Evolutionary conservation across 164 flowering plant species (phyloP), one percentile per base, ranked within the genome.

Genomic region (Paratinospora sagittata): DNA sequence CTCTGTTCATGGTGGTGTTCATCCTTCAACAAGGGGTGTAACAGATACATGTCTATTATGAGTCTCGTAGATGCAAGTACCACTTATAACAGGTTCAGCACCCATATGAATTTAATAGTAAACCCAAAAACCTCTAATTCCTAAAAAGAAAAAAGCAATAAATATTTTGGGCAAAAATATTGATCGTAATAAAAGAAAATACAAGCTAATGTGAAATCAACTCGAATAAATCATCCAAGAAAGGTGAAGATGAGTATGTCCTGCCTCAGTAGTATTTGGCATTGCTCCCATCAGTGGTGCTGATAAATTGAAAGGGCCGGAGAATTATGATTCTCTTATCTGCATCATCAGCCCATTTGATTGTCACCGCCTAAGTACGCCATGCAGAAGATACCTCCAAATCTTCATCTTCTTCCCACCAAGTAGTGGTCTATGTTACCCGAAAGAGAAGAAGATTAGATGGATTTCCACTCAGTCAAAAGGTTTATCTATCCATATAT

Each of bases 351-450:
- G 4, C 11, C 52, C 45, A 16, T 5, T 23, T 21, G 12, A 57
- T 21, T 24, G 33, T 27, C 47, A 34, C 37, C n/a, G 63, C 24
- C 87, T 82, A 94, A 79, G 79, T 89, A 66, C 98, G 90, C 98
- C 98, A 94, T 60, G 82, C 97, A 68, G 97, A 81, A 77, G 96
- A 92, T 57, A 63, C 62, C 83, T 94, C 98, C 61, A 82, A 65
- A 24, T 90, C 97, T 33, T 78, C 76, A 70, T 86, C 90, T 81
- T 94, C 97, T 82, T 94, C 97, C 95, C 96, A 92, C 98, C 97
- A 94, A 52, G 97, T 94, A 11, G 86, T 37, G 52, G 75, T 76
- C 95, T 92, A 87, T 75, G 81, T 66, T 66, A 71, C 37, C 69
- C 45, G 23, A 72, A 61, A 13, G 37, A 9, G 24, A 13, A 66